Percentiles rank a stretch among this genome's conserved stretches.
Conservation (phyloP, 202 grass and related monocot species). For the Zoysia matrella region DNA sequence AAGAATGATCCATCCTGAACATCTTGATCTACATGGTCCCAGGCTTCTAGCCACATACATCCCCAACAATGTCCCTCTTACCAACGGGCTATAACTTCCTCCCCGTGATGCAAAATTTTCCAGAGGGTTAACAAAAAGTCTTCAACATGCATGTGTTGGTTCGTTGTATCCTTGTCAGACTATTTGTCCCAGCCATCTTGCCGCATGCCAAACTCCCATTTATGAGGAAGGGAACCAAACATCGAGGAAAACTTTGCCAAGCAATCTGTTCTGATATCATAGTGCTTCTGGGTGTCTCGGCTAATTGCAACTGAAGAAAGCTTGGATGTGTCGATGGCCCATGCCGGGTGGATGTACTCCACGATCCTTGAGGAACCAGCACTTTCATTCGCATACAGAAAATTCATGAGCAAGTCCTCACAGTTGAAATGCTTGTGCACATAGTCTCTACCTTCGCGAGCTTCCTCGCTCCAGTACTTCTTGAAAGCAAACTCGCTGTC, state of each 20-base stretch:
- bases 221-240: slow-evolving; percentile 69
- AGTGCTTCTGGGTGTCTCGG: slow-evolving; percentile 81
- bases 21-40: slow-evolving; percentile 25
- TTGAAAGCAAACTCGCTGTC: slow-evolving; percentile 84
- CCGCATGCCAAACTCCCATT: slow-evolving; percentile 72
- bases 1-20: slow-evolving; percentile 2
- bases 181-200: slow-evolving; percentile 88
- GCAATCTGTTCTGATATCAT: slow-evolving; percentile 80
- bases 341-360: slow-evolving; percentile 94
- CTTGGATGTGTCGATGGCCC: slow-evolving; percentile 98
- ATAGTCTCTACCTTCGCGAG: slow-evolving; percentile 69
- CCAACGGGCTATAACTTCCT: neutral
- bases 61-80: slow-evolving; percentile 4
- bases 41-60: slow-evolving; percentile 21
- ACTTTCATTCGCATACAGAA: slow-evolving; percentile 77
- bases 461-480: slow-evolving; percentile 88
- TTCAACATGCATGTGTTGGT: neutral
- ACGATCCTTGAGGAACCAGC: slow-evolving; percentile 63
- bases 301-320: slow-evolving; percentile 86
- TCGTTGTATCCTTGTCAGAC: neutral
- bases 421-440: slow-evolving; percentile 96
- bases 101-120: slow-evolving; percentile 43
- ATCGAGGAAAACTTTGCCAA: slow-evolving; percentile 77
- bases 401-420: slow-evolving; percentile 96
- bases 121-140: slow-evolving; percentile 16